Evolutionary conservation across 352 stramenopile species (phyloP).

Genomic region (Globisporangium irregulare): DNA sequence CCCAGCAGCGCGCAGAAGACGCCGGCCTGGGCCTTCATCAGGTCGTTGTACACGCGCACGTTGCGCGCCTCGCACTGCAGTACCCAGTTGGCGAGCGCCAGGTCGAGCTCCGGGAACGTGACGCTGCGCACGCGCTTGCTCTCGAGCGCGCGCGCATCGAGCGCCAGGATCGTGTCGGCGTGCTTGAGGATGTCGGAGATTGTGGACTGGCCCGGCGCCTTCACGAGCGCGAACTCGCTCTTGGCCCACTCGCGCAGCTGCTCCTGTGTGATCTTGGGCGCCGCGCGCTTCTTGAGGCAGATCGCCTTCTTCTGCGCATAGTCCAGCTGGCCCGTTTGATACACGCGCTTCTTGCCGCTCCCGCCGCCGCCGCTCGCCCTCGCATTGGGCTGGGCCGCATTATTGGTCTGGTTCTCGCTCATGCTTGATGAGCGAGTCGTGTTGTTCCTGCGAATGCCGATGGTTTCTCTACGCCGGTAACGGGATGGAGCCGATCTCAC

Average conservation of each 20-base stretch:
- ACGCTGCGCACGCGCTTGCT: background rate
- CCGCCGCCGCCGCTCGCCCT: background rate
- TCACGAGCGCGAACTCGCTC: constrained; percentile 2
- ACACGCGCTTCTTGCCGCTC: background rate
- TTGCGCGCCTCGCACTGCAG: too few species aligned
- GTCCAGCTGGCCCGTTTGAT: constrained; percentile 8
- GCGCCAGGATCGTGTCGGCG: background rate
- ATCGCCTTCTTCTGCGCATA: constrained; percentile 7
- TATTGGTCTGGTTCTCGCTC: background rate
- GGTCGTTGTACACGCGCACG: too few species aligned
- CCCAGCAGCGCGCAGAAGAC: too few species aligned
- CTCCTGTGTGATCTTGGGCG: constrained; percentile 7
- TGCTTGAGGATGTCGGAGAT: constrained; percentile 10
- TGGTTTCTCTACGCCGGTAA: constrained; percentile 9
- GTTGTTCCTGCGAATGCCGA: background rate
- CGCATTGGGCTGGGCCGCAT: too few species aligned
- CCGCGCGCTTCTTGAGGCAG: constrained; percentile 8
- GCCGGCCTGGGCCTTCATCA: too few species aligned
- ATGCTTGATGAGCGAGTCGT: background rate
- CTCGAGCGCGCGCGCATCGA: constrained; percentile 5
- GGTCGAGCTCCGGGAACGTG: too few species aligned
- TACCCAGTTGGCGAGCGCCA: too few species aligned
- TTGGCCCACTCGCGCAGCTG: constrained; percentile 8
- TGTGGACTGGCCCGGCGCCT: constrained; percentile 2
- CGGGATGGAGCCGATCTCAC: too few species aligned